phyloP scores from a whole-genome alignment of 306 rosid genomes.

The Amphicarpaea edgeworthii region DNA sequence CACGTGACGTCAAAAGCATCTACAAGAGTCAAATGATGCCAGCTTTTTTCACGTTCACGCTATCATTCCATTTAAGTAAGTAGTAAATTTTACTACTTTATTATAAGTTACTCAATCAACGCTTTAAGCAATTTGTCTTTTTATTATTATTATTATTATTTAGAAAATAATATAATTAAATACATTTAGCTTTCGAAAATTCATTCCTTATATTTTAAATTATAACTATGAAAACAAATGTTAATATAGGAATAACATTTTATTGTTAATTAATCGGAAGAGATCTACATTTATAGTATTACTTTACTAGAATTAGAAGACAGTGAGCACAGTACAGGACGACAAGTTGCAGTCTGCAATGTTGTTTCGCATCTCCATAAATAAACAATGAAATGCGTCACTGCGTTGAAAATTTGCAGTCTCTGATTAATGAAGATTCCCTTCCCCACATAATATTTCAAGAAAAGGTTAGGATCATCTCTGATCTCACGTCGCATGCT shows the following conservation, averaged over 20 bases:
- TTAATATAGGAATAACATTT: no score
- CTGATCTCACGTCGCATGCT: background rate
- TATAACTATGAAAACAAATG: no score
- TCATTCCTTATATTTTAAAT: no score
- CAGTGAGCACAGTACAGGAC: background rate
- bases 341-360: slow-evolving; percentile 2
- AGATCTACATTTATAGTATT: background rate
- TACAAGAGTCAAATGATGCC: slow-evolving; percentile 40
- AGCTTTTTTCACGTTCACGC: slow-evolving; percentile 38
- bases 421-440: background rate
- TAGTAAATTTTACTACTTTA: background rate
- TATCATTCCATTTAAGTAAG: background rate
- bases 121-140: background rate
- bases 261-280: no score
- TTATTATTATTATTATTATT: no score
- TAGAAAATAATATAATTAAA: no score
- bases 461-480: background rate
- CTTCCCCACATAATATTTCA: background rate
- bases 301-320: no score
- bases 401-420: background rate
- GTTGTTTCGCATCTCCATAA: background rate
- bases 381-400: slow-evolving; percentile 2
- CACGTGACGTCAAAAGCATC: slow-evolving; percentile 41
- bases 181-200: no score
- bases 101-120: background rate